These are phyloP conservation scores for Paecilomyces sp. DNA, from an alignment of 2,329 filamentous ascomycete species.

Conservation along the genomic window DNA sequence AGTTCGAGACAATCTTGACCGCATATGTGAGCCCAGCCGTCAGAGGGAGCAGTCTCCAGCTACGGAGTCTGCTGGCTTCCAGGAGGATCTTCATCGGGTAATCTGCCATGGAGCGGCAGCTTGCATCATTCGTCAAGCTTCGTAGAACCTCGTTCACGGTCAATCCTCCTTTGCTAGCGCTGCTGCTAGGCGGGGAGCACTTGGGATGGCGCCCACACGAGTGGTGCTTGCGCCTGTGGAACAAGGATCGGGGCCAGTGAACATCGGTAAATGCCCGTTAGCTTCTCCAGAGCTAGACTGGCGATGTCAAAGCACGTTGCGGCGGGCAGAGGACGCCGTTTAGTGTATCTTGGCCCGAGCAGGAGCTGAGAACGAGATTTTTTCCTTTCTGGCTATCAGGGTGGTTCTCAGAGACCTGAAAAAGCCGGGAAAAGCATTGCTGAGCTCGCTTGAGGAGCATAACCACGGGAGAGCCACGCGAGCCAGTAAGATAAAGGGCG, in stretches of 20 bases:
- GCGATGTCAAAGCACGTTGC: neutral
- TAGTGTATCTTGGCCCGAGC: neutral
- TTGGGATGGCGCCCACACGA: neutral
- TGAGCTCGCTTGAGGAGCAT: neutral
- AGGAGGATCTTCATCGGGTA: neutral
- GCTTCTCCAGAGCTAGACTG: neutral
- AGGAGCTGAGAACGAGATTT: neutral
- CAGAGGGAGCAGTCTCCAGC: neutral
- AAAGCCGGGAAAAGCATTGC: neutral
- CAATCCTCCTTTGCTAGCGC: neutral
- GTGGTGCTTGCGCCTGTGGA: neutral
- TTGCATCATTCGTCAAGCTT: neutral
- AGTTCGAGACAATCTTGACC: neutral
- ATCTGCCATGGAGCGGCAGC: neutral
- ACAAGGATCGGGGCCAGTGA: neutral
- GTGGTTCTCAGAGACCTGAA: too few relatives aligned
- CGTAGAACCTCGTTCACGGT: neutral
- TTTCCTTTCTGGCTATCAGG: neutral
- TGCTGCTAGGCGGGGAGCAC: neutral
- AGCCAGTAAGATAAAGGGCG: neutral
- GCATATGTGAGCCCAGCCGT: neutral
- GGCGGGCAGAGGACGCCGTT: neutral
- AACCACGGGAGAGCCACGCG: neutral
- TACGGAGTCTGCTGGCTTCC: neutral
- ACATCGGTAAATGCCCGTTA: neutral